These are phyloP conservation scores for Yarrowia alimentaria DNA, from an alignment of 805 yeast genomes.

Conservation along the genomic window DNA sequence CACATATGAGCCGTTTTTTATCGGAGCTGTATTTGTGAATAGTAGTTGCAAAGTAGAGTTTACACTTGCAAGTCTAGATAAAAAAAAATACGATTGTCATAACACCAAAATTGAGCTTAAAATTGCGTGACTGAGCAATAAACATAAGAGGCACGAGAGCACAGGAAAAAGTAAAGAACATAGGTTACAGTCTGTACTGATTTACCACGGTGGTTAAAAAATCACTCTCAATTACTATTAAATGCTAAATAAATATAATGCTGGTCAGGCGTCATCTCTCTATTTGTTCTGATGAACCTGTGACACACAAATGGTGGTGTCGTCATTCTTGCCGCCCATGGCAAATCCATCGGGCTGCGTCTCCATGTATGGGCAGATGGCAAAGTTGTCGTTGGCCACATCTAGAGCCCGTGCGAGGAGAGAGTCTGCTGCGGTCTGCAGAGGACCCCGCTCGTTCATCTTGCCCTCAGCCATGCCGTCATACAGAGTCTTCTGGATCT, in stretches of 20 bases:
- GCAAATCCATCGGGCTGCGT: background rate
- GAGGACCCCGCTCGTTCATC: conserved; percentile 28
- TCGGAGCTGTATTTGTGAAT: no score
- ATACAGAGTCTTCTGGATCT: conserved; percentile 28
- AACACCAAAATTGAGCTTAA: no score
- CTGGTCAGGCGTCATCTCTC: background rate
- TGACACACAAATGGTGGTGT: conserved; percentile 28
- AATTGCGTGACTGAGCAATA: no score
- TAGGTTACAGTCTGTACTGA: background rate
- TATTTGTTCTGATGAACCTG: conserved; percentile 24
- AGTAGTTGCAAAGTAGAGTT: no score
- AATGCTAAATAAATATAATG: conserved; percentile 23
- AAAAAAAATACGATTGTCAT: no score
- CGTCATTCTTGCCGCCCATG: conserved; percentile 28
- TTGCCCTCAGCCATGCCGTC: conserved; percentile 26
- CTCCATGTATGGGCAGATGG: conserved; percentile 30
- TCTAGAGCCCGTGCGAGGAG: conserved; percentile 28
- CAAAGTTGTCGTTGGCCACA: conserved; percentile 30
- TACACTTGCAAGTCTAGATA: no score
- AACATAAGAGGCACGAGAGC: no score
- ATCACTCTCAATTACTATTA: conserved; percentile 4
- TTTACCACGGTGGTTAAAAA: no score
- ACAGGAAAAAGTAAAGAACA: background rate
- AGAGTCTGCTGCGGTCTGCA: conserved; percentile 29
- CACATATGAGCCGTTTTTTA: no score